Conservation (phyloP, 2,329 filamentous ascomycete species). For the Penicillium oxalicum region DNA sequence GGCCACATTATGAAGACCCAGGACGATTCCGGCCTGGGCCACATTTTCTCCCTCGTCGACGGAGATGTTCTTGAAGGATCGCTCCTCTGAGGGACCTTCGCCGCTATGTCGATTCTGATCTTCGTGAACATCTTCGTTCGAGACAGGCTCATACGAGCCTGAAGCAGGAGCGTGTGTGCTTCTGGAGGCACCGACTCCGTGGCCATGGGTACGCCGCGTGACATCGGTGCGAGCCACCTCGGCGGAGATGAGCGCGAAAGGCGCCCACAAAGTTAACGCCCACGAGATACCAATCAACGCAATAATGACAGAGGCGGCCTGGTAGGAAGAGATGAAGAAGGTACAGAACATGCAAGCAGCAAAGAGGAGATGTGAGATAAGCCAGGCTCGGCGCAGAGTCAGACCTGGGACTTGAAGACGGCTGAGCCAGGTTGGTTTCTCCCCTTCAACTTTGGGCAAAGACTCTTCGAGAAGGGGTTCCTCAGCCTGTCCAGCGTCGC, state of each 20-base stretch:
- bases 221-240: constrained; percentile 82
- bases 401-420: constrained; percentile 71
- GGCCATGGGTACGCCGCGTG: constrained; percentile 49
- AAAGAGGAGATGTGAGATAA: constrained; percentile 79
- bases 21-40: constrained; percentile 80
- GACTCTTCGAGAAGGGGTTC: constrained; percentile 26
- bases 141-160: constrained; percentile 7
- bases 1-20: constrained; percentile 93
- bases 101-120: constrained; percentile 1
- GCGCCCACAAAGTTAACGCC: constrained; percentile 90
- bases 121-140: constrained; percentile 6
- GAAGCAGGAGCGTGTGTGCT: constrained; percentile 2
- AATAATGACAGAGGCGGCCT: constrained; percentile 68
- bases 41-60: constrained; percentile 45
- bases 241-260: constrained; percentile 88
- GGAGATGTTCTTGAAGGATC: constrained; percentile 18
- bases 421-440: constrained; percentile 44
- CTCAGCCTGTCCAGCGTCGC: constrained; percentile 24
- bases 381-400: constrained; percentile 83
- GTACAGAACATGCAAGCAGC: constrained; percentile 75
- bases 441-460: constrained; percentile 7
- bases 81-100: constrained; percentile 21
- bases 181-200: constrained; percentile 14
- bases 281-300: constrained; percentile 82
- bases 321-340: constrained; percentile 66